These are phyloP conservation scores for Corchorus capsularis DNA, from an alignment of 345 rosid species.

Conservation along the genomic window DNA sequence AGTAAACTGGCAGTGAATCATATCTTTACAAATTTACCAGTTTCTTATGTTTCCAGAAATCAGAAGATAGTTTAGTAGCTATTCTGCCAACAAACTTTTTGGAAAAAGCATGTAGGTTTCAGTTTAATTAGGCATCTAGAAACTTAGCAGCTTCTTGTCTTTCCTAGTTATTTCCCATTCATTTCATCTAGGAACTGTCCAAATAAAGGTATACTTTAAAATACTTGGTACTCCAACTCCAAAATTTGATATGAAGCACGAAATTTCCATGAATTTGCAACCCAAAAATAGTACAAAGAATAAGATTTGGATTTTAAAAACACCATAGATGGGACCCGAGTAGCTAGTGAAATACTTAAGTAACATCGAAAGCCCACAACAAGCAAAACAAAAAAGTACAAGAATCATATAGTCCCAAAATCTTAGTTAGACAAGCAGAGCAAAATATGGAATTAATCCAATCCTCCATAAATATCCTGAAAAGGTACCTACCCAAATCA, in stretches of 20 bases:
- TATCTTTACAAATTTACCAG: background rate
- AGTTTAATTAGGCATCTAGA: slow-evolving; percentile 1
- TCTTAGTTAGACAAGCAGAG: slow-evolving; percentile 22
- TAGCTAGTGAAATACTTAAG: slow-evolving; percentile 18
- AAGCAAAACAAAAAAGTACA: slow-evolving; percentile 29
- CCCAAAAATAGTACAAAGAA: slow-evolving; percentile 26
- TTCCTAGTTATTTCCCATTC: slow-evolving; percentile 3
- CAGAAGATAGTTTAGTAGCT: background rate
- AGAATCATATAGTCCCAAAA: slow-evolving; percentile 25
- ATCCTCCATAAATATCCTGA: background rate
- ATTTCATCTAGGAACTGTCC: slow-evolving; percentile 9
- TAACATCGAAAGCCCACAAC: slow-evolving; percentile 28
- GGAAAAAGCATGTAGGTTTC: background rate
- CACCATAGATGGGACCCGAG: slow-evolving; percentile 39
- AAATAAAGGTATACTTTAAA: background rate
- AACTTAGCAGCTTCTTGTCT: slow-evolving; percentile 5
- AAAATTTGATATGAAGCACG: slow-evolving; percentile 12
- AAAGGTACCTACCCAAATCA: slow-evolving; percentile 22
- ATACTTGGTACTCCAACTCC: background rate
- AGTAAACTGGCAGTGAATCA: background rate
- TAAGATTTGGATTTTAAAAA: slow-evolving; percentile 16
- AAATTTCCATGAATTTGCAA: slow-evolving; percentile 28
- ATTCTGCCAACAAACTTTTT: background rate
- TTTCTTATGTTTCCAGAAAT: slow-evolving; percentile 6
- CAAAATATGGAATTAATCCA: slow-evolving; percentile 22